Evolutionary conservation across 176 grass and related monocot genomes (phyloP), one percentile per base, ranked within the genome.

Genomic region (Paspalum notatum): DNA sequence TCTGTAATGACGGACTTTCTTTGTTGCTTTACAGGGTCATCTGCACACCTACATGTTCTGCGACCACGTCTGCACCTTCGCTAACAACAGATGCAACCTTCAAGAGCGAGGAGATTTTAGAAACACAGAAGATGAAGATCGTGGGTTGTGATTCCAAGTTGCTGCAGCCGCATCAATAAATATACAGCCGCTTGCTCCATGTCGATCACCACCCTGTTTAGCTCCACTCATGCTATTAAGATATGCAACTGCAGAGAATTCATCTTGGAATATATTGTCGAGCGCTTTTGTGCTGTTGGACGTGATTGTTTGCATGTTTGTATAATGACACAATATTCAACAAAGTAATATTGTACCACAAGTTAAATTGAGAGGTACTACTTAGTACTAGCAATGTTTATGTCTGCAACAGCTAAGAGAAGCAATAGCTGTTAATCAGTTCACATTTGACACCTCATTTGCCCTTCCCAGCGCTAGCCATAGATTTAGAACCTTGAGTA

Each of bases 11-110:
- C 32, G 1, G 32, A 43, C 38, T 57, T 75, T 72, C 66, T 63
- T 75, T 77, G 62, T 83, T 37, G 15, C 50, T 75, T 41, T 41
- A 59, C 83, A 98, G 95, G 95, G 95, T 41, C 88, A 98, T 89
- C 85, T 98, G 65, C 95, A 85, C 90, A 93, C 92, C 16, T 98
- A 98, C 81, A 94, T 88, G 90, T 93, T 88, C 78, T 93, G 88
- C n/a, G 95, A 94, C 75, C 84, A 89, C 39, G 88, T 93, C 40
- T 95, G 92, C 90, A 98, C 90, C n/a, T 94, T 95, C 81, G 89
- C 83, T 98, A 3, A 32, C 32, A 52, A 77, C 75, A 63, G 88
- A 95, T 58, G 84, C 88, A 50, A 76, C 26, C 11, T 89, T 95
- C 90, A 93, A 80, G 76, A 90, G 71, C 24, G 92, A 95, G 1